These are phyloP conservation scores for Cryptosporidium parvum DNA, from an alignment of 169 alveolate genomes.

Conservation along the genomic window DNA sequence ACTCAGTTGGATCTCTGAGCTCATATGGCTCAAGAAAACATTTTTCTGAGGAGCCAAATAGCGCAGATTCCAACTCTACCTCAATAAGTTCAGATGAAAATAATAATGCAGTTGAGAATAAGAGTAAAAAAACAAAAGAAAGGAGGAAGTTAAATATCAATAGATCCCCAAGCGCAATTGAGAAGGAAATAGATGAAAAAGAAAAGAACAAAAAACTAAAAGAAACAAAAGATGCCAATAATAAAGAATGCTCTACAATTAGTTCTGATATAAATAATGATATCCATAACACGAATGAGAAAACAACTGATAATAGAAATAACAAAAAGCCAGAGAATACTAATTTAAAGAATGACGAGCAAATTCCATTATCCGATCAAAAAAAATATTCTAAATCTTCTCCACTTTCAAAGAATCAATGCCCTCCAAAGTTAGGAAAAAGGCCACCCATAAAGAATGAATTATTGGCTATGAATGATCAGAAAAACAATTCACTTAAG, in stretches of 20 bases:
- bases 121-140: not conserved
- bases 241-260: not conserved
- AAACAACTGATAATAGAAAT: not conserved
- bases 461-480: not conserved
- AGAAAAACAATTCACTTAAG: not conserved
- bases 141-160: not conserved
- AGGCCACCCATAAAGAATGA: conserved; percentile 9
- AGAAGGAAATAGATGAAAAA: not conserved
- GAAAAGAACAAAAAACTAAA: not conserved
- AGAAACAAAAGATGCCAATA: not conserved
- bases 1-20: conserved; percentile 3
- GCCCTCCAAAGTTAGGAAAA: not conserved
- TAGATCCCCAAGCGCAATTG: not conserved
- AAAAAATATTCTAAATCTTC: not conserved
- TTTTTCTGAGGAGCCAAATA: not conserved
- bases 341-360: not conserved
- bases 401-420: not conserved
- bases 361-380: not conserved
- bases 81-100: not conserved
- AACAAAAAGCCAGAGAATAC: not conserved
- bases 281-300: not conserved
- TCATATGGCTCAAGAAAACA: conserved; percentile 2
- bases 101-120: not conserved
- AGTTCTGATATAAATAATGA: not conserved
- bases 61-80: not conserved